Evolutionary conservation across 495 filamentous ascomycete species (phyloP).

Genomic region (Neurospora discreta): DNA sequence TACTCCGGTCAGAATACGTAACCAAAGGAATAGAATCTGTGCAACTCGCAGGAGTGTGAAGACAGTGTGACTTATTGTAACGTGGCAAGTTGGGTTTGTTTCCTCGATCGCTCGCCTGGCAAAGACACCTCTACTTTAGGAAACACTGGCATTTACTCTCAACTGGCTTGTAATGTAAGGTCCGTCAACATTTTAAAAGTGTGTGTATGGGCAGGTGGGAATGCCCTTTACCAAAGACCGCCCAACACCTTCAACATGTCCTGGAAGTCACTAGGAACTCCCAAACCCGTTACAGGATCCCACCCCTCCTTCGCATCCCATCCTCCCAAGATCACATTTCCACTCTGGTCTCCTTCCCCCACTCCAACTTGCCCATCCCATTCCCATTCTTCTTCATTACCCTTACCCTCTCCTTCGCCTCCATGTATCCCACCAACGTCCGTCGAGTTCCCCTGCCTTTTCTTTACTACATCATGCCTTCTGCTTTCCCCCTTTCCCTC

Average conservation of each 20-base stretch:
- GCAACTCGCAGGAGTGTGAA: too few species aligned
- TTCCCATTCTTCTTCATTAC: not conserved
- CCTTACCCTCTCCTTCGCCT: accelerated
- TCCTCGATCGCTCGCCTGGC: too few species aligned
- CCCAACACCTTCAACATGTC: not conserved
- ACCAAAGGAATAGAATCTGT: too few species aligned
- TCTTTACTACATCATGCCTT: not conserved
- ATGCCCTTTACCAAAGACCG: not conserved
- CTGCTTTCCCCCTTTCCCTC: not conserved
- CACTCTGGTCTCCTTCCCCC: not conserved
- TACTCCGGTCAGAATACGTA: too few species aligned
- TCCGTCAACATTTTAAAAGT: too few species aligned
- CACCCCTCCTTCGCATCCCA: not conserved
- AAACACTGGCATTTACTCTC: too few species aligned
- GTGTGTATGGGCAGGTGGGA: not conserved
- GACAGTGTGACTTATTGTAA: too few species aligned
- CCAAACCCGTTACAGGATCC: not conserved
- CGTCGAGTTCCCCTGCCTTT: not conserved
- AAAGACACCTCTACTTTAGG: too few species aligned
- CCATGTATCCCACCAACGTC: too few species aligned
- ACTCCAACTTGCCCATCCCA: not conserved
- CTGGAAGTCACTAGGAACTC: not conserved
- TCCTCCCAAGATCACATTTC: not conserved
- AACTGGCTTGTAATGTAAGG: too few species aligned
- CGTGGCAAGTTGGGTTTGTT: too few species aligned